Conservation (phyloP, 495 filamentous ascomycete genomes). For the Penicillium flavigenum region DNA sequence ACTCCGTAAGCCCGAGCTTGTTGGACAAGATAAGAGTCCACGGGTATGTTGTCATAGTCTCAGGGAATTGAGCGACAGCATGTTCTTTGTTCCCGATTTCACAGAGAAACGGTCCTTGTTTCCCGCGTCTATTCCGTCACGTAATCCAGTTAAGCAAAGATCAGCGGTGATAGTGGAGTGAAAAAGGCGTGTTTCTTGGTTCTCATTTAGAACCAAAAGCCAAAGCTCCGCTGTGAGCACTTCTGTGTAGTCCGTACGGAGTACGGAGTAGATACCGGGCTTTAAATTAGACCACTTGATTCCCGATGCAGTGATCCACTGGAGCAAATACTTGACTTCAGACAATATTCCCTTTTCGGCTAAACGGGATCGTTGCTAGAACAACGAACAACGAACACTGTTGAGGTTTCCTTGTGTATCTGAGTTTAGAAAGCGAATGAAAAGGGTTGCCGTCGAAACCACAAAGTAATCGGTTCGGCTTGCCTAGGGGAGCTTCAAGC, state of each 20-base stretch:
- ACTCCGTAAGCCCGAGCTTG: neutral
- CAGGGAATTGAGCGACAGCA: neutral
- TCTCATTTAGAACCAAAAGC: constrained; percentile 1
- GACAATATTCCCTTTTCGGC: neutral
- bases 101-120: neutral
- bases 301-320: constrained; percentile 15
- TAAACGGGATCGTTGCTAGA: constrained; percentile 15
- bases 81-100: constrained; percentile 1
- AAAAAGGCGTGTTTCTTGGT: constrained; percentile 9
- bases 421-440: neutral
- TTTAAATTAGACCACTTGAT: constrained; percentile 9
- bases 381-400: constrained; percentile 15
- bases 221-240: constrained; percentile 4
- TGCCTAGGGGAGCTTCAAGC: too few relatives aligned
- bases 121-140: neutral
- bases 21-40: neutral
- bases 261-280: neutral
- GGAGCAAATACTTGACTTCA: constrained; percentile 9
- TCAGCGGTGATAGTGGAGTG: constrained; percentile 11
- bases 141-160: constrained; percentile 12
- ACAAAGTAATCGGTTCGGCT: neutral
- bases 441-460: neutral
- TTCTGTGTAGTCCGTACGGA: neutral
- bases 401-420: neutral
- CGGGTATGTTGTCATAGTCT: neutral